These are phyloP conservation scores for Boechera retrofracta DNA, from an alignment of 345 rosid genomes.

Conservation along the genomic window DNA sequence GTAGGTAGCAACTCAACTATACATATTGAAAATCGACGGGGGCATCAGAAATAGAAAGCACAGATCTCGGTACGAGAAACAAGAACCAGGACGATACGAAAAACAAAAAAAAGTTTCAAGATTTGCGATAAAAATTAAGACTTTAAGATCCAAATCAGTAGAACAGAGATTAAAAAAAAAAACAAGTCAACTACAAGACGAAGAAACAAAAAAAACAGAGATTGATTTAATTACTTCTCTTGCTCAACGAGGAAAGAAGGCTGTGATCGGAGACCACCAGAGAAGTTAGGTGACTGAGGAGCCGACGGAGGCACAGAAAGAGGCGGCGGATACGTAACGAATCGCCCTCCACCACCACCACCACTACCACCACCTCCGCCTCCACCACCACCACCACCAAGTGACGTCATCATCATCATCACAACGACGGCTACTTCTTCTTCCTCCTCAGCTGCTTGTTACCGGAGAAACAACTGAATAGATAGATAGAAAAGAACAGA, in stretches of 20 bases:
- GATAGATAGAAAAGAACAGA: neutral
- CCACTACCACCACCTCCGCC: neutral
- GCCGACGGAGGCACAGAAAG: conserved; percentile 63
- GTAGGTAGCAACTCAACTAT: conserved; percentile 5
- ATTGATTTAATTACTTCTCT: conserved; percentile 63
- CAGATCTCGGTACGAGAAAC: conserved; percentile 31
- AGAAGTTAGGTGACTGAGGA: conserved; percentile 86
- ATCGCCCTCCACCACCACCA: conserved; percentile 55
- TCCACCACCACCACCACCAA: conserved; percentile 45
- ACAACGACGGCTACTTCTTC: conserved; percentile 7
- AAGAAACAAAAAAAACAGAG: conserved; percentile 1
- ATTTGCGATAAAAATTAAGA: conserved; percentile 14
- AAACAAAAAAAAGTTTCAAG: neutral
- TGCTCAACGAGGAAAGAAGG: conserved; percentile 77
- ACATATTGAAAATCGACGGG: neutral
- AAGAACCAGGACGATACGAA: neutral
- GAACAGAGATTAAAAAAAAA: conserved; percentile 8
- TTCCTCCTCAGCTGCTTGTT: neutral
- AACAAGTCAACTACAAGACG: conserved; percentile 28
- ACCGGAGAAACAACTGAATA: neutral
- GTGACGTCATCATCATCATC: conserved; percentile 54
- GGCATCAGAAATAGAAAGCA: conserved; percentile 20
- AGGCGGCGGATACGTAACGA: conserved; percentile 82
- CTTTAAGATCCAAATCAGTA: conserved; percentile 25
- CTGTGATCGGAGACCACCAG: conserved; percentile 72